These are phyloP conservation scores for Hygrocybe coccinea DNA, from an alignment of 768 basidiomycete species.

Conservation along the genomic window DNA sequence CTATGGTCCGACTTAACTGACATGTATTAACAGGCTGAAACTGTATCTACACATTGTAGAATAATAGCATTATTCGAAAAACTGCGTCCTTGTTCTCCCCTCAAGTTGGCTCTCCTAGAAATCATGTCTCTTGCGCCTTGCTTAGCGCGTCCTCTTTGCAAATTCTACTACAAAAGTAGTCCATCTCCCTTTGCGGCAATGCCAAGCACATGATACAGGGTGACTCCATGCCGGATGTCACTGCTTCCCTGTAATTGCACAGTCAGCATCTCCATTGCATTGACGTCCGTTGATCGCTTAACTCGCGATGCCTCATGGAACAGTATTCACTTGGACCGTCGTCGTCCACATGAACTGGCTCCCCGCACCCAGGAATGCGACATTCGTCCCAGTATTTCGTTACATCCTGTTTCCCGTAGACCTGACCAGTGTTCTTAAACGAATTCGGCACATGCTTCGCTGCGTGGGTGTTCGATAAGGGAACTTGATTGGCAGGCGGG, in stretches of 20 bases:
- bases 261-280: conserved; percentile 3
- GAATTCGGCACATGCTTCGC: neutral
- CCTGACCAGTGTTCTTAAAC: neutral
- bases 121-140: neutral
- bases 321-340: conserved; percentile 56
- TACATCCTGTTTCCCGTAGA: neutral
- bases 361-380: conserved; percentile 52
- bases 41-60: too few relatives aligned
- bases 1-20: too few relatives aligned
- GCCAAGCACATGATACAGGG: conserved; percentile 63
- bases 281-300: conserved; percentile 25
- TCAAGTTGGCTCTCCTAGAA: too few relatives aligned
- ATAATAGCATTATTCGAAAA: too few relatives aligned
- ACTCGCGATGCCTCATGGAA: conserved; percentile 60
- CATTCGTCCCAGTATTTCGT: conserved; percentile 29
- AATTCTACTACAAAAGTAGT: conserved; percentile 58
- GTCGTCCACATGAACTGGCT: conserved; percentile 52
- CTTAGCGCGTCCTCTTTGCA: conserved; percentile 51
- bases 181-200: conserved; percentile 52
- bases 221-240: conserved; percentile 43
- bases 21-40: too few relatives aligned
- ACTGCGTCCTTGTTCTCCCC: too few relatives aligned
- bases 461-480: conserved; percentile 4
- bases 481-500: conserved; percentile 14
- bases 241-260: conserved; percentile 47